A percentile compares a stretch with the other conserved stretches of the same genome.
Conservation (phyloP, 148 eudicot species). For the Vaccinium corymbosum region DNA sequence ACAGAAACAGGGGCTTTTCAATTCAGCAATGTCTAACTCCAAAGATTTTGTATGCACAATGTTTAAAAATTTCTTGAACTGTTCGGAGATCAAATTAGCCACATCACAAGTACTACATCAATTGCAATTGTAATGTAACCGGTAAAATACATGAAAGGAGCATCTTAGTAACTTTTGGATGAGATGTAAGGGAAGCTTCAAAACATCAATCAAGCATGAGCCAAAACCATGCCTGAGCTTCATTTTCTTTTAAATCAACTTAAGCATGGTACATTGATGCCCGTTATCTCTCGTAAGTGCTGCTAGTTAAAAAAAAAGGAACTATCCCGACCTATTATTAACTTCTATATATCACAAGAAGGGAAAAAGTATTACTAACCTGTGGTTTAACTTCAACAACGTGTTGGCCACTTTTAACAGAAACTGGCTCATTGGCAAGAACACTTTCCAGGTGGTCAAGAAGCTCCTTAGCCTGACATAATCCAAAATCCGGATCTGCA, state of each 20-base stretch:
- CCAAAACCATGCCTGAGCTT: background rate
- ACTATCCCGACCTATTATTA: conserved; percentile 1
- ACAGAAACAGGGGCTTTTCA: background rate
- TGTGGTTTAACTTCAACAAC: conserved; percentile 82
- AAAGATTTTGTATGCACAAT: background rate
- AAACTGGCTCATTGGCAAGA: conserved; percentile 71
- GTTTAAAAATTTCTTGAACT: background rate
- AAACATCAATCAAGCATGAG: background rate
- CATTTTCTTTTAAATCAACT: background rate
- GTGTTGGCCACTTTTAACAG: conserved; percentile 71
- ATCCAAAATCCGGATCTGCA: conserved; percentile 73
- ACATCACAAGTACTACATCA: background rate
- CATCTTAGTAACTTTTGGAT: background rate
- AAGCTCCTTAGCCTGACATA: conserved; percentile 74
- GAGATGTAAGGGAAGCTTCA: background rate
- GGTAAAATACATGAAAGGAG: background rate
- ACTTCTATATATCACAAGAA: background rate
- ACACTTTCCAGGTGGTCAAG: conserved; percentile 74
- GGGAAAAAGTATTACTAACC: conserved; percentile 30
- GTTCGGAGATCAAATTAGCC: background rate
- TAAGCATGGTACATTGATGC: background rate
- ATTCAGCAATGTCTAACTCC: too few species aligned
- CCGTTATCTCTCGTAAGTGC: background rate
- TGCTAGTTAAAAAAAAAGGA: background rate
- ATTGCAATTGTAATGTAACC: background rate